Evolutionary conservation across 2,329 filamentous ascomycete genomes (phyloP), one percentile per base, ranked within the genome.

Genomic region (Cercospora sp.): DNA sequence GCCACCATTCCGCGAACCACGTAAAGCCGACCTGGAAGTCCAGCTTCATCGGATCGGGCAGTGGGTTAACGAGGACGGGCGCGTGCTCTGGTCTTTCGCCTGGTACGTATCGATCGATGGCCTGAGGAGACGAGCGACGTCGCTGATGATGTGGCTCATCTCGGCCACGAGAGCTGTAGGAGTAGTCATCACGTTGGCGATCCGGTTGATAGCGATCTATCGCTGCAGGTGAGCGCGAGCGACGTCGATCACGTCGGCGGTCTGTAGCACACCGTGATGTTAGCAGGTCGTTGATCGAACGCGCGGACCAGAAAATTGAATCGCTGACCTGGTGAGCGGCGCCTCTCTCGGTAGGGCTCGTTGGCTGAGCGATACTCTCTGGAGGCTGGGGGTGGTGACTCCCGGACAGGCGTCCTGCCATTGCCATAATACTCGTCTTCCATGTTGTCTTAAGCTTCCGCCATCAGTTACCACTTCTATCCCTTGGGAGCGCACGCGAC

Each of bases 1-100:
- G 87, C 91, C 91, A 94, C 91, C 91, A 94, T 79, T 94, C 91
- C 18, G 91, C 89, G 74, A 92, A 94, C 79, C 90, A 94, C 13
- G 91, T 94, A 80, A 94, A 94, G 1, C 91, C 91, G 65, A 94
- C 91, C 77, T 94, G 91, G 70, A 91, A 93, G 2, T 90, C 88
- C 9, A 94, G 84, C 69, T 87, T 87, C 73, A 90, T 84, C 1
- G 91, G 91, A 70, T 94, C 91, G 12, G 87, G 84, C 3, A 94
- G 81, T 8, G 90, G 91, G 72, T 94, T 94, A 18, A 82, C 79
- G 8, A 85, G 82, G 32, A 86, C 79, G 26, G 83, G 81, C 8
- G 75, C 72, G 16, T 74, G 74, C 21, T 90, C 88, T 72, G 92
- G 90, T 18, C 53, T 26, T 13, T 65, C 62, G 18, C 91, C 91